Base-by-base conservation (phyloP, 179 eudicot species). In the Beta macrorhiza region DNA sequence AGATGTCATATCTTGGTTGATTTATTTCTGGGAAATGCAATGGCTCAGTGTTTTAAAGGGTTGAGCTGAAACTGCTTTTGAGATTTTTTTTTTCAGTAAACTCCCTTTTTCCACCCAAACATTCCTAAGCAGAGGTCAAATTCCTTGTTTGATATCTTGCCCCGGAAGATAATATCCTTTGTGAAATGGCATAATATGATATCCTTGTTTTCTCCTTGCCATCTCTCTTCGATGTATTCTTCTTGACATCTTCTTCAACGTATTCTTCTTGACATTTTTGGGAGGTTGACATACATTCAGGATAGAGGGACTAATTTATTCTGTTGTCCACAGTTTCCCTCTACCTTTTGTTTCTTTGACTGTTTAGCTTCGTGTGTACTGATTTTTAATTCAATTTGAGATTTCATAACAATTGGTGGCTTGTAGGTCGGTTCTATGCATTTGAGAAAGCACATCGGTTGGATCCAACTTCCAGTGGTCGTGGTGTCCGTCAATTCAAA, bases 401-500 rank as follows among this genome's bases (percentile, higher is more conserved):
- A 16, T 37, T 15, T 69, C 65, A 63, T 69, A 49, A 70, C 84
- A 73, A 78, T 70, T 84, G 76, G 58, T 74, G 76, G 56, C 82
- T 56, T 81, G 81, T 84, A 97, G 99, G 99, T 85, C 93, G 99
- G 58, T 97, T 97, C 82, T 93, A 97, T 89, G 99, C 99, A 29
- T 97, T 94, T 87, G 99, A 97, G 85, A 93, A 97, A 88, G 98
- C 98, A 67, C 99, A 97, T 79, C 88, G 87, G 77, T 84, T 94
- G 87, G 99, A 97, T 78, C 99, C 99, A 16, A 92, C 92, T 76
- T 97, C 99, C 5, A 97, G 98, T 80, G 98, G 98, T 8, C 98
- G 98, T 78, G 99, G 99, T 84, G 99, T 94, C 84, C 97, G 98
- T 29, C 99, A 97, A 83, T 97, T 97, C 80, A 97, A 97, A 85